Evolutionary conservation across 495 filamentous ascomycete genomes (phyloP).

Genomic region (Aspergillus saccharolyticus): DNA sequence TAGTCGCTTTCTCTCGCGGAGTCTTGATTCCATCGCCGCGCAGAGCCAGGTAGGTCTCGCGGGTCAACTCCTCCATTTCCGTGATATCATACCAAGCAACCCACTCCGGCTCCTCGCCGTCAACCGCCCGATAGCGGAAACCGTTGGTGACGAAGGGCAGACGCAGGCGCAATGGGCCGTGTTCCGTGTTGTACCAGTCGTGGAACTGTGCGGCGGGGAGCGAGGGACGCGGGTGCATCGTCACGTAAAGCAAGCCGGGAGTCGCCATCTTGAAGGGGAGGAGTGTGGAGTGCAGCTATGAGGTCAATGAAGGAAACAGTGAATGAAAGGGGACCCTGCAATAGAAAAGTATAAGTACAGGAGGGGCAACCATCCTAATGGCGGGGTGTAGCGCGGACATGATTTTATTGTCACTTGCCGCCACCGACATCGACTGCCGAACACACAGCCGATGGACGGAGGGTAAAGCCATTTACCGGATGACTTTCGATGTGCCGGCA

Average conservation of each 20-base stretch:
- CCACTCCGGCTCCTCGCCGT: slow-evolving; percentile 57
- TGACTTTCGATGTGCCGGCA: not conserved
- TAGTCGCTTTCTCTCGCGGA: slow-evolving; percentile 66
- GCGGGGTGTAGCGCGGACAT: not conserved
- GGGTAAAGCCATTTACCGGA: slow-evolving; percentile 1
- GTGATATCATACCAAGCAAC: slow-evolving; percentile 77
- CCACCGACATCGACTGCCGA: slow-evolving; percentile 12
- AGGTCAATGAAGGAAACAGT: not conserved
- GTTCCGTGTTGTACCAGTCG: slow-evolving; percentile 90
- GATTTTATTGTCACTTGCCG: slow-evolving; percentile 3
- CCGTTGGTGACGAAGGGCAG: slow-evolving; percentile 70
- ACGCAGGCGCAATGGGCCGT: slow-evolving; percentile 71
- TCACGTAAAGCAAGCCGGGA: slow-evolving; percentile 69
- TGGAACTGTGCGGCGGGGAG: slow-evolving; percentile 68
- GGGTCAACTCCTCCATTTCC: slow-evolving; percentile 62
- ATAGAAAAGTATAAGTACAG: not conserved
- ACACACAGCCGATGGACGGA: slow-evolving; percentile 8
- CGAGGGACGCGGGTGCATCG: slow-evolving; percentile 64
- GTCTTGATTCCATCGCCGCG: slow-evolving; percentile 61
- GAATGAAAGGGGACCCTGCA: not conserved
- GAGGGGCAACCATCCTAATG: not conserved
- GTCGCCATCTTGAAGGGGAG: slow-evolving; percentile 31
- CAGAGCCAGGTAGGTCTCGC: slow-evolving; percentile 60
- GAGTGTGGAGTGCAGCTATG: not conserved
- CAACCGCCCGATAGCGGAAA: slow-evolving; percentile 67